phyloP scores from a whole-genome alignment of 2,329 filamentous ascomycete genomes.

The Raffaelea deltoideospora region DNA sequence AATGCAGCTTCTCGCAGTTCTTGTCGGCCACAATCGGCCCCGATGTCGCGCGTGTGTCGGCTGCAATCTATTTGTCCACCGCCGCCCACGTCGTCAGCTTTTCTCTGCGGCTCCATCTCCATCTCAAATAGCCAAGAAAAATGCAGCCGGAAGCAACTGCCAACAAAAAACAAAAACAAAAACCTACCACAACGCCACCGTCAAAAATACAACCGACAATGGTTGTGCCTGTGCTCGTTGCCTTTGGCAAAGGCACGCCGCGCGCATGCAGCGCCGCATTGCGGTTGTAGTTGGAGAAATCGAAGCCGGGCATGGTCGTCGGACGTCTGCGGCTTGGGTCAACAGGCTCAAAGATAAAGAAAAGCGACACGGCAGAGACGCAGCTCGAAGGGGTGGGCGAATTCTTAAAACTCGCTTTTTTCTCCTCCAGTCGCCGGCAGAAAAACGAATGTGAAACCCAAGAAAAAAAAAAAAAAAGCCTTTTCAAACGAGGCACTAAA shows the following conservation, averaged over 20 bases:
- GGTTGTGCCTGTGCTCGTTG: conserved; percentile 95
- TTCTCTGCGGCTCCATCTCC: too few species aligned
- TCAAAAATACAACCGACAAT: conserved; percentile 97
- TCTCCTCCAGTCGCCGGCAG: too few species aligned
- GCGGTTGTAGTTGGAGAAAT: conserved; percentile 99
- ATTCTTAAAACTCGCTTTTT: too few species aligned
- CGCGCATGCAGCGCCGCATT: conserved; percentile 90
- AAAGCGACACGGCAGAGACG: too few species aligned
- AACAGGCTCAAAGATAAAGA: too few species aligned
- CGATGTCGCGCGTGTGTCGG: conserved; percentile 92
- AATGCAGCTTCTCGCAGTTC: conserved; percentile 99
- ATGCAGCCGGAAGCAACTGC: not conserved
- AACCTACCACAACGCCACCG: conserved; percentile 79
- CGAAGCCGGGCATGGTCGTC: conserved; percentile 93
- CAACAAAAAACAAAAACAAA: not conserved
- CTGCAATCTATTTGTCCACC: conserved; percentile 55
- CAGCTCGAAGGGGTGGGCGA: too few species aligned
- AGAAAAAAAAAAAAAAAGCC: too few species aligned
- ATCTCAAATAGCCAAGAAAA: too few species aligned
- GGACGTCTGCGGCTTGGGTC: too few species aligned
- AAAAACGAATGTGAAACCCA: too few species aligned
- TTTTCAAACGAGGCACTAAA: too few species aligned
- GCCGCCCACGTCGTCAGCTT: not conserved
- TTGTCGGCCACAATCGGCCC: conserved; percentile 99
- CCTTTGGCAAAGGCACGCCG: conserved; percentile 90